Conservation (phyloP, 306 rosid genomes). For the Bauhinia variegata region DNA sequence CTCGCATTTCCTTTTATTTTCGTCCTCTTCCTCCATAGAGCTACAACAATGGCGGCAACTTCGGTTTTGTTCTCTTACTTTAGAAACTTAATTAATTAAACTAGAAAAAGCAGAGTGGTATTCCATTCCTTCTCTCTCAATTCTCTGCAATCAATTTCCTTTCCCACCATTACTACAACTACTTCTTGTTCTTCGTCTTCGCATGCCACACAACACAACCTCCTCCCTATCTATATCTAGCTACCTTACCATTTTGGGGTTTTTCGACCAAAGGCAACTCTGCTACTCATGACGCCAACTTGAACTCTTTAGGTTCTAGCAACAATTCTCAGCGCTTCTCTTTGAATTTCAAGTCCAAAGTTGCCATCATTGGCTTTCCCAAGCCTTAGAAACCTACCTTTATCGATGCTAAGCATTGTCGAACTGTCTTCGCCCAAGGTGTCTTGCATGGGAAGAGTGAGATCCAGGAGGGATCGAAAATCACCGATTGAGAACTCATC, state of each 20-base stretch:
- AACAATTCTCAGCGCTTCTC: slow-evolving; percentile 80
- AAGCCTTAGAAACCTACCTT: slow-evolving; percentile 72
- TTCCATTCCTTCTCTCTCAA: not conserved
- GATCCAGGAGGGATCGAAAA: slow-evolving; percentile 78
- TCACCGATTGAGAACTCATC: slow-evolving; percentile 60
- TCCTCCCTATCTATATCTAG: not conserved
- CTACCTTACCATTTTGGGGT: not conserved
- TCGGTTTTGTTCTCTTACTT: not conserved
- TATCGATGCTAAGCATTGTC: slow-evolving; percentile 48
- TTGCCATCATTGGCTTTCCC: slow-evolving; percentile 78
- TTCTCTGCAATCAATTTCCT: not conserved
- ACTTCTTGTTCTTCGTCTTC: too few species aligned
- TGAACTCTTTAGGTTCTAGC: slow-evolving; percentile 46
- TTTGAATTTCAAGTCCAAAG: slow-evolving; percentile 62
- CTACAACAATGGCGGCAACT: too few species aligned
- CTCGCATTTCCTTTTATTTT: too few species aligned
- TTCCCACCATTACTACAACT: not conserved
- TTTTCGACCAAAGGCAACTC: slow-evolving; percentile 54
- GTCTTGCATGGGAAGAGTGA: slow-evolving; percentile 90
- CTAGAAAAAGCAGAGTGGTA: not conserved
- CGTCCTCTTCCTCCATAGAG: too few species aligned
- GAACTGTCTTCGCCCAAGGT: slow-evolving; percentile 97
- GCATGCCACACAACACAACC: not conserved
- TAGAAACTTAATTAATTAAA: not conserved
- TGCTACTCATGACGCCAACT: slow-evolving; percentile 49